A percentile compares a stretch with the other conserved stretches of the same genome.
Evolutionary conservation across 306 rosid genomes (phyloP).

Genomic region (Hippophae rhamnoides): DNA sequence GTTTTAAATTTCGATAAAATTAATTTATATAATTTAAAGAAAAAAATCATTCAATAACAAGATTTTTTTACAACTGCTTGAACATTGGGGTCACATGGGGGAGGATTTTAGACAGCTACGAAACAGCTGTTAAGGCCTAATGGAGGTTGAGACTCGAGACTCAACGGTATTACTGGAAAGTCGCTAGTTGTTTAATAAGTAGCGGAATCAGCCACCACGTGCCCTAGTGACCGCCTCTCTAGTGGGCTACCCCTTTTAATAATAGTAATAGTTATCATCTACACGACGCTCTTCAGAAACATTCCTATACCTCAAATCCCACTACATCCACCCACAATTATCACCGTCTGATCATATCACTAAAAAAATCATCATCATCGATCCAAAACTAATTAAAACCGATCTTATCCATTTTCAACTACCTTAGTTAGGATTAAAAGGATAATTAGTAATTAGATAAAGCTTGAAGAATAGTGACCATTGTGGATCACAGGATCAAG

Average conservation of each 20-base stretch:
- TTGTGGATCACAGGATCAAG: no score
- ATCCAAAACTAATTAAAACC: no score
- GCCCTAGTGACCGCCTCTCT: conserved; percentile 46
- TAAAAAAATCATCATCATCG: no score
- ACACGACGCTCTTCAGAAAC: no score
- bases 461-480: no score
- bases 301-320: no score
- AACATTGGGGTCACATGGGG: conserved; percentile 23
- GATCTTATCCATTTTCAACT: no score
- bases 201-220: conserved; percentile 74
- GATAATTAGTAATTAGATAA: no score
- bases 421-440: no score
- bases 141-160: conserved; percentile 34
- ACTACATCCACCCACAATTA: no score
- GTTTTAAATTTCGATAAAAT: no score
- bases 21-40: not conserved
- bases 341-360: no score
- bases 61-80: not conserved
- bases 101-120: conserved; percentile 57
- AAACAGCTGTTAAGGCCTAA: conserved; percentile 45
- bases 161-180: conserved; percentile 89
- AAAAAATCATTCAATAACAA: not conserved
- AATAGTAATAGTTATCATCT: conserved; percentile 4
- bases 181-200: conserved; percentile 39
- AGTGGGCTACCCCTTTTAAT: conserved; percentile 21